Evolutionary conservation across 2,329 filamentous ascomycete species (phyloP), one percentile per base, ranked within the genome.

Genomic region (Microcera coccophila): DNA sequence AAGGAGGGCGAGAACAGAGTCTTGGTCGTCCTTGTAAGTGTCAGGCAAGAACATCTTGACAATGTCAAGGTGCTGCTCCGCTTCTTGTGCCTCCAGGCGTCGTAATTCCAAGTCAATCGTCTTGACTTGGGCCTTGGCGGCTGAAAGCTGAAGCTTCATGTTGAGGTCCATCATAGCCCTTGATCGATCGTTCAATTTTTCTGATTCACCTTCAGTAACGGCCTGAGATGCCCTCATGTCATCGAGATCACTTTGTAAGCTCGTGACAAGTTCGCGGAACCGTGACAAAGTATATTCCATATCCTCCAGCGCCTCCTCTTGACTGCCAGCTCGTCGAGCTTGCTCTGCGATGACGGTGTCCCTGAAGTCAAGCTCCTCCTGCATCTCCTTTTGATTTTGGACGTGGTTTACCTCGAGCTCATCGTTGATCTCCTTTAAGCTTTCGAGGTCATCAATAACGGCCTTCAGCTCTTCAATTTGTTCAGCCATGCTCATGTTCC

Each of bases 151-250:
- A 33, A 98, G 77, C 68, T 95, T 94, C 77, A 91, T 80, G 65
- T 97, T 97, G 35, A 98, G 77, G 59, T 98, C 91, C 80, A 95
- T 87, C 85, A 98, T 95, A 41, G 91, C 90, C 49, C 90, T 82
- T 34, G 91, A 95, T 49, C 89, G 85, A 57, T 81, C 87, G 52
- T 84, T 90, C 42, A 97, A 79, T 63, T 97, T 89, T 62, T 90
- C 90, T 1, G 91, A 90, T 63, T 97, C 90, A 14, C 85, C 85
- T 64, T 97, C 93, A 1, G 90, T 94, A 54, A 97, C 86, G 34
- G 90, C 88, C 58, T 94, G 88, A 4, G 90, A 94, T 11, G 90
- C 87, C 46, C 88, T 82, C 77, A 96, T 91, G 59, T 97, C 90
- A 56, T 95, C 87, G 52, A 97, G 71, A 61, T 95, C 90, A 53